Evolutionary conservation across 2,329 filamentous ascomycete species (phyloP).

Genomic region (Diaporthe caulivora): DNA sequence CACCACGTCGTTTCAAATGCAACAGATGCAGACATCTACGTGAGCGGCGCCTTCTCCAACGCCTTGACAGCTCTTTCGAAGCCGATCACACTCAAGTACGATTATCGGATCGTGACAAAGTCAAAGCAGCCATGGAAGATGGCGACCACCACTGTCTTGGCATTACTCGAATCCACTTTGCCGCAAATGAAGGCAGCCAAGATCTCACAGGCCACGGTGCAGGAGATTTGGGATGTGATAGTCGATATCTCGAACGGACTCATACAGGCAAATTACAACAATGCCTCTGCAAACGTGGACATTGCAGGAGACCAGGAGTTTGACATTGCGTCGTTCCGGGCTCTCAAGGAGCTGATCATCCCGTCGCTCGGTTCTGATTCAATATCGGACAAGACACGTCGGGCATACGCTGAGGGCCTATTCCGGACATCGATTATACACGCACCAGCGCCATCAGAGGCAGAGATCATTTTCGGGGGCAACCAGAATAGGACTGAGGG

Average conservation of each 20-base stretch:
- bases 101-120: slow-evolving; percentile 79
- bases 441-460: slow-evolving; percentile 66
- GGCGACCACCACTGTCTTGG: slow-evolving; percentile 78
- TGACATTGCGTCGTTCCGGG: slow-evolving; percentile 81
- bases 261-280: slow-evolving; percentile 71
- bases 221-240: slow-evolving; percentile 78
- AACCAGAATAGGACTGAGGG: slow-evolving; percentile 59
- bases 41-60: slow-evolving; percentile 73
- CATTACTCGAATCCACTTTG: slow-evolving; percentile 76
- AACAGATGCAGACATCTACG: slow-evolving; percentile 75
- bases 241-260: slow-evolving; percentile 77
- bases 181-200: slow-evolving; percentile 66
- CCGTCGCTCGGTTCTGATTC: slow-evolving; percentile 75
- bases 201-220: slow-evolving; percentile 59
- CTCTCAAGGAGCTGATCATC: slow-evolving; percentile 78
- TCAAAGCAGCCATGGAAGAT: slow-evolving; percentile 82
- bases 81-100: slow-evolving; percentile 84
- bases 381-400: slow-evolving; percentile 76
- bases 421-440: slow-evolving; percentile 89
- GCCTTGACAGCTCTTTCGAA: slow-evolving; percentile 76
- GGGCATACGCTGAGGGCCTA: slow-evolving; percentile 78
- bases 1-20: slow-evolving; percentile 70
- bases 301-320: slow-evolving; percentile 81
- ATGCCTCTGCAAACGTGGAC: slow-evolving; percentile 57
- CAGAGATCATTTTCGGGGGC: slow-evolving; percentile 66